These are phyloP conservation scores for Geotrichum phurueaensis DNA, from an alignment of 1,139 yeast species.

Conservation along the genomic window DNA sequence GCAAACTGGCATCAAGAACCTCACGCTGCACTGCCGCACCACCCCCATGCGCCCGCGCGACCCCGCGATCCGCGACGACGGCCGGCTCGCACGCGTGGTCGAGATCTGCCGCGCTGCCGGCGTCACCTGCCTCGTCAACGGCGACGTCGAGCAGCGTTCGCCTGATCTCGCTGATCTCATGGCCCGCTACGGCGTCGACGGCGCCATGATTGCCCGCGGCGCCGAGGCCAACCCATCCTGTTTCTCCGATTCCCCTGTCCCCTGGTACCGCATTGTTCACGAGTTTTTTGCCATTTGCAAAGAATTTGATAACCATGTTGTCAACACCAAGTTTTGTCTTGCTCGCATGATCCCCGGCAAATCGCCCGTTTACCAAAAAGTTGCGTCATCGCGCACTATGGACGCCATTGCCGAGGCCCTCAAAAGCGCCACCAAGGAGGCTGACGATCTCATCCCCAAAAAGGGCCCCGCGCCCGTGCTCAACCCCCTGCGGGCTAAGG, in stretches of 20 bases:
- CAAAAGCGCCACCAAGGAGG: slow-evolving; percentile 10
- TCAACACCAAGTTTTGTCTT: slow-evolving; percentile 77
- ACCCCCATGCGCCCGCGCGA: slow-evolving; percentile 86
- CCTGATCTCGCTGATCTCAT: slow-evolving; percentile 52
- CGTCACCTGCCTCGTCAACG: slow-evolving; percentile 75
- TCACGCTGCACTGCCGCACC: slow-evolving; percentile 89
- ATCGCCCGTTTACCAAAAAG: slow-evolving; percentile 50
- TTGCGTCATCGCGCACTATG: slow-evolving; percentile 52
- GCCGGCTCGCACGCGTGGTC: slow-evolving; percentile 49
- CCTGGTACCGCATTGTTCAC: slow-evolving; percentile 51
- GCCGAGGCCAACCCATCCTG: slow-evolving; percentile 86
- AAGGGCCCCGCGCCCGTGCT: slow-evolving; percentile 2
- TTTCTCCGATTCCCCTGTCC: slow-evolving; percentile 40
- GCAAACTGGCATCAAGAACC: slow-evolving; percentile 71
- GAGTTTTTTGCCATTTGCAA: slow-evolving; percentile 55
- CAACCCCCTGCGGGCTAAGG: not conserved
- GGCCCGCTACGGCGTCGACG: slow-evolving; percentile 49
- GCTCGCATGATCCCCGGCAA: slow-evolving; percentile 78
- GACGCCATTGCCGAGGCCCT: slow-evolving; percentile 34
- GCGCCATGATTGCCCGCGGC: slow-evolving; percentile 90
- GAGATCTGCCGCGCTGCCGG: slow-evolving; percentile 55
- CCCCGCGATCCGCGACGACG: slow-evolving; percentile 56
- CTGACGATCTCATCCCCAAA: not conserved
- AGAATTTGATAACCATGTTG: slow-evolving; percentile 52
- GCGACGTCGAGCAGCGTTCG: slow-evolving; percentile 53